phyloP scores from a whole-genome alignment of 495 filamentous ascomycete species.

The Podospora bellae-mahoneyi region DNA sequence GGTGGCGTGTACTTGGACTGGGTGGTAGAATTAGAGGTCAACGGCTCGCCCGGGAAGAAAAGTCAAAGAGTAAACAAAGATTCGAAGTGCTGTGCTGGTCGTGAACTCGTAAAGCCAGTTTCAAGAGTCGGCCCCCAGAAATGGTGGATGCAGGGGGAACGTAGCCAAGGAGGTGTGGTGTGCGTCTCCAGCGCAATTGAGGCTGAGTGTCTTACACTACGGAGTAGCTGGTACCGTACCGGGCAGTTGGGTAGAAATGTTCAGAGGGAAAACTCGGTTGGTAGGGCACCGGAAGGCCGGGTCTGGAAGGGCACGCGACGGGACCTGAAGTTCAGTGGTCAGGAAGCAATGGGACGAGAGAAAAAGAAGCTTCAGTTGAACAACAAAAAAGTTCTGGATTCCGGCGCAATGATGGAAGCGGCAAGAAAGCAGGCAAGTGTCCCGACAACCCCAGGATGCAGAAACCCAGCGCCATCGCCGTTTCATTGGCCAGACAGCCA shows the following conservation, averaged over 20 bases:
- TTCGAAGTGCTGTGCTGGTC: neutral
- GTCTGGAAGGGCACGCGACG: neutral
- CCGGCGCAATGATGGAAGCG: constrained; percentile 4
- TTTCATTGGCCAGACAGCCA: constrained; percentile 21
- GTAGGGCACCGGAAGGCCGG: neutral
- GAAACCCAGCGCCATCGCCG: constrained; percentile 10
- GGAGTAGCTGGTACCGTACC: neutral
- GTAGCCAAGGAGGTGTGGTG: constrained; percentile 13
- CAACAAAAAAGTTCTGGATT: neutral
- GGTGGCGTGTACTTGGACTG: neutral
- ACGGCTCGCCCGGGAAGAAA: neutral
- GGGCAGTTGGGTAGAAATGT: neutral
- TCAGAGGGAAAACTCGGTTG: neutral
- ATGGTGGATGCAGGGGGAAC: constrained; percentile 15
- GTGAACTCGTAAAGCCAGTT: constrained; percentile 3
- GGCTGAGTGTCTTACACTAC: neutral
- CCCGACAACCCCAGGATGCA: constrained; percentile 9
- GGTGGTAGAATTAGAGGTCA: neutral
- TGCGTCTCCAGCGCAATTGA: constrained; percentile 15
- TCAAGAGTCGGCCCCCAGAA: constrained; percentile 1
- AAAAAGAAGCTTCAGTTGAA: neutral
- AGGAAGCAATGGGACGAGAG: neutral
- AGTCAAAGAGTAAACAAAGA: neutral
- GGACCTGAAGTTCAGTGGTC: neutral
- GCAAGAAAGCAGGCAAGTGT: constrained; percentile 2